Evolutionary conservation across 148 eudicot species (phyloP).

Genomic region (Cornus controversa): DNA sequence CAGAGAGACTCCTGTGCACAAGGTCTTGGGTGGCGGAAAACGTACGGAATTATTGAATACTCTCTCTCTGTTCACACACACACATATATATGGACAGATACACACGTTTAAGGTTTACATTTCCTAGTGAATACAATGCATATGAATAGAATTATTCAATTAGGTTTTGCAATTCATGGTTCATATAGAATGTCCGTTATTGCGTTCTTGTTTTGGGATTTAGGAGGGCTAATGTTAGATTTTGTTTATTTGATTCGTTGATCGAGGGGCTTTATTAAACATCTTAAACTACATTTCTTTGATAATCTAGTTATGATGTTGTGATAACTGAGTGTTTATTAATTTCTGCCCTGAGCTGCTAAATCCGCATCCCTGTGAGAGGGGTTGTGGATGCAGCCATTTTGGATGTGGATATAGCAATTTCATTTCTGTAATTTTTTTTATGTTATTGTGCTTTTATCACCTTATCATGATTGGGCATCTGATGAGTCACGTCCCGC

Average conservation of each 20-base stretch:
- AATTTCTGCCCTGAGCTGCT: too few species aligned
- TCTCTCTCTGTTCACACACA: background rate
- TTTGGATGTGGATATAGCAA: too few species aligned
- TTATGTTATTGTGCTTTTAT: too few species aligned
- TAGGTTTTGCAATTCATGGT: background rate
- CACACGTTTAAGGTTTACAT: background rate
- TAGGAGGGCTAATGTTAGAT: background rate
- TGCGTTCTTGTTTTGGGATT: background rate
- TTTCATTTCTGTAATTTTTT: too few species aligned
- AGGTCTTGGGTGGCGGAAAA: slow-evolving; percentile 61
- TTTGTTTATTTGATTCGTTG: background rate
- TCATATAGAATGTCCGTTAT: background rate
- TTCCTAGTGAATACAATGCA: background rate
- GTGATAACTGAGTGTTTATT: background rate
- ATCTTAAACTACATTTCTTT: background rate
- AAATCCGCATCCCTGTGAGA: background rate
- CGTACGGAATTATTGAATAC: slow-evolving; percentile 20
- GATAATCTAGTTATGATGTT: background rate
- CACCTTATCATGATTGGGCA: too few species aligned
- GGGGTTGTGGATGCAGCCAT: too few species aligned
- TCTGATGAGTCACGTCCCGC: too few species aligned
- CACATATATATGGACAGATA: background rate
- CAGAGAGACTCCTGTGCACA: slow-evolving; percentile 64
- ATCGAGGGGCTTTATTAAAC: background rate
- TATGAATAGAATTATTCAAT: background rate